Conservation (phyloP, 208 protist species). For the Trypanosomatidae sp. region DNA sequence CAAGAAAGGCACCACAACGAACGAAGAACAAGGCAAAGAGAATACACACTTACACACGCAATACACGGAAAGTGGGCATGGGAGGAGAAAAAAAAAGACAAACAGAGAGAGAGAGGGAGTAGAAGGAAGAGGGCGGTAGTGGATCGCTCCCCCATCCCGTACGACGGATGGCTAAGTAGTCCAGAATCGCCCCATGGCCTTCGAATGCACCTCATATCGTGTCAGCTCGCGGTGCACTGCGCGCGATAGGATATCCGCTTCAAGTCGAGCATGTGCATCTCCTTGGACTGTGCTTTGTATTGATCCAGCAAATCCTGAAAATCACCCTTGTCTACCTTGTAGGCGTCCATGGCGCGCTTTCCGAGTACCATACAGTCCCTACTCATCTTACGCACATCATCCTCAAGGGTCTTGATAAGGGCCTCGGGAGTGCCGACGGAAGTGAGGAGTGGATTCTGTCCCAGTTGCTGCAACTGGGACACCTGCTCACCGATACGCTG, state of each 20-base stretch:
- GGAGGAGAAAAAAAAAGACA: not conserved
- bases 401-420: slow-evolving; percentile 65
- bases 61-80: not conserved
- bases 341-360: slow-evolving; percentile 39
- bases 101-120: not conserved
- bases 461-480: slow-evolving; percentile 41
- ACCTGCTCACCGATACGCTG: slow-evolving; percentile 50
- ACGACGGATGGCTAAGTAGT: no score
- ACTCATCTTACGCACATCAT: slow-evolving; percentile 50
- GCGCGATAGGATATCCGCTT: slow-evolving; percentile 58
- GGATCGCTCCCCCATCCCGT: not conserved
- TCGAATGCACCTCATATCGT: not conserved
- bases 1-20: not conserved
- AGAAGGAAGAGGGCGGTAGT: not conserved
- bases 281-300: slow-evolving; percentile 54
- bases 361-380: slow-evolving; percentile 34
- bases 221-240: slow-evolving; percentile 21
- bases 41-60: not conserved
- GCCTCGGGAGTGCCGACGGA: slow-evolving; percentile 62
- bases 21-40: not conserved
- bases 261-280: slow-evolving; percentile 70
- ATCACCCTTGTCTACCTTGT: slow-evolving; percentile 32
- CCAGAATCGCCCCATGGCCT: not conserved
- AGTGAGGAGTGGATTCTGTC: slow-evolving; percentile 40
- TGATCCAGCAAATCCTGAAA: slow-evolving; percentile 64